phyloP scores from a whole-genome alignment of 192 early-diverging fungal genomes.

The Rhizophagus prolifer region DNA sequence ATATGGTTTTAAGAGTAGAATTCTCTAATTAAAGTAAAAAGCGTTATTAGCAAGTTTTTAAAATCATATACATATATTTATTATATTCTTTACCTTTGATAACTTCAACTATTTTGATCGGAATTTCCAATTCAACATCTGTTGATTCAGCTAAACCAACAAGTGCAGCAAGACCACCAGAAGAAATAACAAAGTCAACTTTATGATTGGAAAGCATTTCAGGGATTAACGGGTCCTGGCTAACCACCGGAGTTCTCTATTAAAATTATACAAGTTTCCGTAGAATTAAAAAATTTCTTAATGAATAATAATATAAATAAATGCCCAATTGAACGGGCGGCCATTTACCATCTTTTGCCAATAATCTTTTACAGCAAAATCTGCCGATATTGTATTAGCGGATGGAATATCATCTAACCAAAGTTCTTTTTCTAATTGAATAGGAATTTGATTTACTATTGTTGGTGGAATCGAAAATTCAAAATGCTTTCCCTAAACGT shows the following conservation, averaged over 20 bases:
- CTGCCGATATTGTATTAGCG: background rate
- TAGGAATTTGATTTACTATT: background rate
- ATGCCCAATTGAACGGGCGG: no score
- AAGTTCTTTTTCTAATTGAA: background rate
- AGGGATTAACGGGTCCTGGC: constrained; percentile 27
- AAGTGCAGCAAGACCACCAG: constrained; percentile 16
- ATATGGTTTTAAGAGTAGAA: constrained; percentile 18
- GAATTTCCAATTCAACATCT: constrained; percentile 24
- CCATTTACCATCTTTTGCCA: constrained; percentile 19
- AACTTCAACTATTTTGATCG: background rate
- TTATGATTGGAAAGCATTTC: constrained; percentile 9
- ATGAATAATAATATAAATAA: background rate
- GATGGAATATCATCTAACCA: background rate
- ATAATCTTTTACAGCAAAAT: background rate
- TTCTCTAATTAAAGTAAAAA: background rate
- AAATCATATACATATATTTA: background rate
- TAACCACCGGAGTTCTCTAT: constrained; percentile 22
- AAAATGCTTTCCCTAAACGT: background rate
- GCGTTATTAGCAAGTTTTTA: background rate
- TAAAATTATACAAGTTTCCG: background rate
- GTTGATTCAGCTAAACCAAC: constrained; percentile 15
- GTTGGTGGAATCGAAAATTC: background rate
- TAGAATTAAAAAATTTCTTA: background rate
- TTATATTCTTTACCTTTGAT: background rate
- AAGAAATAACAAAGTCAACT: constrained; percentile 28